Base-by-base conservation (phyloP, 2,329 filamentous ascomycete species). In the Cercospora citrullina region DNA sequence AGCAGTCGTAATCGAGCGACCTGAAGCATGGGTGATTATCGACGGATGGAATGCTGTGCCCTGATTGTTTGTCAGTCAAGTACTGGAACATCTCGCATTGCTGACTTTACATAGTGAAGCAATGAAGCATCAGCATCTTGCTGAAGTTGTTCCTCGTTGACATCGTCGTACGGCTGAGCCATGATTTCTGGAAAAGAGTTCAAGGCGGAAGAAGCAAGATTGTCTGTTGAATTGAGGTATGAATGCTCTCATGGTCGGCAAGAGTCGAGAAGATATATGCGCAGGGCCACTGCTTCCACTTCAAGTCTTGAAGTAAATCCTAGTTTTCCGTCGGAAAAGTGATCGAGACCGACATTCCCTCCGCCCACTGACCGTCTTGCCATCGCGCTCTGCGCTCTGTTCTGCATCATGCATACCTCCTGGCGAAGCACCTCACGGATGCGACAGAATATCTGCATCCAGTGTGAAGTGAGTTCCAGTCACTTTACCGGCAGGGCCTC, bases 41-140 rank as follows among this genome's bases (percentile, higher is more conserved):
- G 71, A 64, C n/a, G 72, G 70, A 45, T 71, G 65, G 39, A 71
- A 73, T 6, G 61, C 53, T 30, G 72, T 72, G 48, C 70, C 71
- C 64, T 67, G 42, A 16, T 4, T 7, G 18, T 18, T 21, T 1
- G 53, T 33, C n/a, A n/a, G 28, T 5, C 14, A 14, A 42, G 16
- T 4, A 12, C 42, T 2, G 3, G 42, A 26, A 6, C 9, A 5
- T 7, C 10, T 14, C 23, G 61, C 10, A 23, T 26, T 39, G 21
- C 6, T 42, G 7, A 14, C 31, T 51, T 55, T 42, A 64, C 66
- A 63, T 70, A 73, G 60, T 70, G 69, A 30, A 72, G 53, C 21
- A 73, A 30, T 9, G 53, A 70, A 10, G 63, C 64, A 21, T 71
- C 63, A 7, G 70, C 72, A 62, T 73, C 70, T 12, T 57, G 63